Evolutionary conservation across 768 basidiomycete species (phyloP), one percentile per base, ranked within the genome.

Genomic region (Boletales sp.): DNA sequence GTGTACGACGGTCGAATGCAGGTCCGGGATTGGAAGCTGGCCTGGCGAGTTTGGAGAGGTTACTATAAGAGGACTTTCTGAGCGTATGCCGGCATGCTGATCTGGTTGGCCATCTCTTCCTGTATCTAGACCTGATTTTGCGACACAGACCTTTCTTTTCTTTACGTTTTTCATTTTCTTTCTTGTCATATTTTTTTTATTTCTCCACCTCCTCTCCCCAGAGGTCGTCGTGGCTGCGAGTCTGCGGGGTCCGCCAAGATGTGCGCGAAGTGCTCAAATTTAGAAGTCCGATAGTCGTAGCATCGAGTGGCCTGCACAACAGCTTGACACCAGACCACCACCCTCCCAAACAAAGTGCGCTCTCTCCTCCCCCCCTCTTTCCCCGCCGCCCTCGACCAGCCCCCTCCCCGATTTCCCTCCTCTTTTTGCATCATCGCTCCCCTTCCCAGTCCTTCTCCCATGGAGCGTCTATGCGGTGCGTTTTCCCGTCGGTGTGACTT

Each of bases 391-490:
- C 8, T 27, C 21, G 29, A 2, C 9, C 19, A n/a, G 31, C 1
- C 19, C 47, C 32, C 2, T 38, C 38, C 42, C 52, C 51, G 43
- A 42, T 51, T 53, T 48, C 43, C 27, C 38, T 9, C 36, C 17
- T 31, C 38, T 8, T 34, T 43, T 40, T 19, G 29, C 12, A 4
- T 8, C 40, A 18, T 48, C 46, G 17, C 48, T 30, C 11, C 13
- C 52, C 15, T 48, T 15, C 24, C 42, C 43, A 38, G 32, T 35
- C 43, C 13, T 40, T 40, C 46, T 45, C 50, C 59, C 56, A 86
- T 86, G 82, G 75, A 86, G 59, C 81, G 79, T 60, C 77, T 86
- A 45, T 86, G 83, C 56, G 83, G 84, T 86, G 60, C 53, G 83
- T 74, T 56, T 54, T 53, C 41, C 45, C 48, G 41, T 38, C 48